These are phyloP conservation scores for Scytalidium sp. DNA, from an alignment of 2,329 filamentous ascomycete genomes.

Conservation along the genomic window DNA sequence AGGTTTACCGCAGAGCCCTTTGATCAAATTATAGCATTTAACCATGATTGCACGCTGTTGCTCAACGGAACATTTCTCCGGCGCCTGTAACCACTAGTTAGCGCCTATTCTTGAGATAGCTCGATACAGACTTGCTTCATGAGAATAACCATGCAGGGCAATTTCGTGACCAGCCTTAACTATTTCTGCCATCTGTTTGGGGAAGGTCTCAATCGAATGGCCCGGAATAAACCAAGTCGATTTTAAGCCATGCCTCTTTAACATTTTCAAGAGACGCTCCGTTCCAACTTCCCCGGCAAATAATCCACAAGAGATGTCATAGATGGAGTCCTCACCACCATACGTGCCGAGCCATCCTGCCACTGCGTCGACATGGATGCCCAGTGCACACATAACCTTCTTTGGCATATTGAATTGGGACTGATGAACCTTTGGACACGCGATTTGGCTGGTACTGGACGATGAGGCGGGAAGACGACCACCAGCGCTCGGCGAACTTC, in stretches of 20 bases:
- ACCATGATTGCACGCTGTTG: too few species aligned
- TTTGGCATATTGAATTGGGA: background rate
- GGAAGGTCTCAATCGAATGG: slow-evolving; percentile 57
- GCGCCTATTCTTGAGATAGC: too few species aligned
- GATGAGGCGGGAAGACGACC: too few species aligned
- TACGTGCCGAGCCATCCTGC: slow-evolving; percentile 56
- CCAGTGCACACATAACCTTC: slow-evolving; percentile 36
- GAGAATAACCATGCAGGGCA: slow-evolving; percentile 27
- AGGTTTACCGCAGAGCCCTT: too few species aligned
- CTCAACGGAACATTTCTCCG: too few species aligned
- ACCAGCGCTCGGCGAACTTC: too few species aligned
- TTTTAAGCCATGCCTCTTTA: slow-evolving; percentile 48
- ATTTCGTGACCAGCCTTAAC: slow-evolving; percentile 51
- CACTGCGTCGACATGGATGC: slow-evolving; percentile 42
- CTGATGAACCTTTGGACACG: background rate
- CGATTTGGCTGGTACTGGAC: too few species aligned
- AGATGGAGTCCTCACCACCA: slow-evolving; percentile 45
- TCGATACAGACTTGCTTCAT: slow-evolving; percentile 16
- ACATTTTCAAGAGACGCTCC: slow-evolving; percentile 49
- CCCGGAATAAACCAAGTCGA: slow-evolving; percentile 60
- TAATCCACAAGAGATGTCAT: slow-evolving; percentile 53
- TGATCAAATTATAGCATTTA: too few species aligned
- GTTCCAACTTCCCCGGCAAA: slow-evolving; percentile 56
- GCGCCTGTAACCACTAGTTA: too few species aligned
- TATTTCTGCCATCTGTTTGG: slow-evolving; percentile 45